These are phyloP conservation scores for Coriaria nepalensis DNA, from an alignment of 306 rosid genomes.

Conservation along the genomic window DNA sequence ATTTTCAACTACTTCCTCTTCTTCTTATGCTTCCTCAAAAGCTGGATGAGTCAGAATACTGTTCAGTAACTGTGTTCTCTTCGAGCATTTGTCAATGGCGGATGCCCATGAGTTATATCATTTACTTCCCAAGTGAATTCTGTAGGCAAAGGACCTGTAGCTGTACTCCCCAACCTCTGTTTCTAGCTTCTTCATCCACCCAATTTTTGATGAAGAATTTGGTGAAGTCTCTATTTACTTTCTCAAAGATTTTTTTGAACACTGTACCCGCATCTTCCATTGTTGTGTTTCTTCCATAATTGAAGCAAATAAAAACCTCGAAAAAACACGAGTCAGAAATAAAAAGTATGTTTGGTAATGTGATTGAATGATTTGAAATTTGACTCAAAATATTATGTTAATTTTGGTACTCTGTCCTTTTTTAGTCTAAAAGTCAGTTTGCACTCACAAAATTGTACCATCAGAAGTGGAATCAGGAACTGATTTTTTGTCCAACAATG, in stretches of 20 bases:
- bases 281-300: constrained; percentile 53
- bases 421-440: too few relatives aligned
- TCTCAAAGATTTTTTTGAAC: constrained; percentile 51
- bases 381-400: too few relatives aligned
- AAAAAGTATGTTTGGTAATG: too few relatives aligned
- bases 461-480: too few relatives aligned
- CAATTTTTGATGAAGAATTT: constrained; percentile 51
- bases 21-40: constrained; percentile 15
- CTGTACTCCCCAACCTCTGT: constrained; percentile 65
- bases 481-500: too few relatives aligned
- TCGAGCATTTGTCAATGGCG: constrained; percentile 71
- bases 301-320: too few relatives aligned
- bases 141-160: constrained; percentile 54
- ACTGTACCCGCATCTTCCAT: constrained; percentile 54
- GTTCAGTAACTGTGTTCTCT: constrained; percentile 56
- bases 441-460: too few relatives aligned
- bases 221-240: constrained; percentile 42
- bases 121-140: constrained; percentile 65
- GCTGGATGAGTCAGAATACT: constrained; percentile 53
- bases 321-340: too few relatives aligned
- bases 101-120: constrained; percentile 63
- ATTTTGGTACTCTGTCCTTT: too few relatives aligned
- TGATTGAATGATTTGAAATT: too few relatives aligned
- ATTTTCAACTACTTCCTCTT: constrained; percentile 1
- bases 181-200: constrained; percentile 93